These are phyloP conservation scores for Solanum tarapatanum DNA, from an alignment of 257 asterid species.

Conservation along the genomic window DNA sequence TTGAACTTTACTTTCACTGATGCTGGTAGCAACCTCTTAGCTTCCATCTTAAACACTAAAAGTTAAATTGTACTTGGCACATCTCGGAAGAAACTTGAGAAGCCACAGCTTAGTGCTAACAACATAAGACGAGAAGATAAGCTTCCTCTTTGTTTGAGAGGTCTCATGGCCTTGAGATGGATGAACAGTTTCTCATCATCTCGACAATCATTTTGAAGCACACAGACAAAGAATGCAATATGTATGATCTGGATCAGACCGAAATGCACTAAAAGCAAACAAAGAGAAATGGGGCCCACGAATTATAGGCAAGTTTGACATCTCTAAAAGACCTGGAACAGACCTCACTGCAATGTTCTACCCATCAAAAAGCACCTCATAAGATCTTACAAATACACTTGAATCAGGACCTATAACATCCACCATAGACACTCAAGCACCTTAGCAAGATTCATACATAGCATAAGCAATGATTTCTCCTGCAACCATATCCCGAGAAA, in stretches of 20 bases:
- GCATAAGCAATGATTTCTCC: background rate
- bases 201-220: background rate
- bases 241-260: background rate
- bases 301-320: background rate
- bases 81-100: background rate
- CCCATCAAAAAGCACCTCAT: background rate
- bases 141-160: background rate
- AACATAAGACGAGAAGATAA: background rate
- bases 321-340: background rate
- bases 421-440: background rate
- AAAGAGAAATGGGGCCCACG: background rate
- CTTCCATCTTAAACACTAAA: background rate
- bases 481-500: background rate
- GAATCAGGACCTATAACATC: background rate
- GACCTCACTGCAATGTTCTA: background rate
- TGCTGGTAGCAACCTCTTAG: background rate
- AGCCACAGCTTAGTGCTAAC: background rate
- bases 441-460: background rate
- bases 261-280: background rate
- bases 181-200: background rate
- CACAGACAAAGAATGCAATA: background rate
- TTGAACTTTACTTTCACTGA: background rate
- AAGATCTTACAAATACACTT: background rate
- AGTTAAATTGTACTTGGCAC: background rate
- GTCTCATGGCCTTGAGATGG: background rate